Evolutionary conservation across 768 basidiomycete species (phyloP), one percentile per base, ranked within the genome.

Genomic region (Steccherinum ochraceum): DNA sequence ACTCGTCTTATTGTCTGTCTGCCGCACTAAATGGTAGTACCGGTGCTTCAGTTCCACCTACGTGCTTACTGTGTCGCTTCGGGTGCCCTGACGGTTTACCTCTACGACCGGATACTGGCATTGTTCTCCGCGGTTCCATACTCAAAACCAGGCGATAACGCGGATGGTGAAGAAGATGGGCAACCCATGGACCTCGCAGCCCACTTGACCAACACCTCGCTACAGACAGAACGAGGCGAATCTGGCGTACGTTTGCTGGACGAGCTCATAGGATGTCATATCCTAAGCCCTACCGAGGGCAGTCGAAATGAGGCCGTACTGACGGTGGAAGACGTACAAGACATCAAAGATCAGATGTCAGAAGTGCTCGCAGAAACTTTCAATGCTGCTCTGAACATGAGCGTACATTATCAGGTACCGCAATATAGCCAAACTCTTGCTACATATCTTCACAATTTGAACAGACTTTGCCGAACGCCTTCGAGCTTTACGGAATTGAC

Each of bases 401-500:
- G 90, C 13, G 66, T 91, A 20, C 83, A 93, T 64, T 94, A 94
- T 60, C 90, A 94, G 77, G 93, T 81, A 61, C 41, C 71, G 57
- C 39, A 10, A 12, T 24, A 40, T 19, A 43, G 25, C 35, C 16
- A 43, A 43, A 18, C 41, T 10, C 5, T 40, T 24, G 10, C 25
- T 44, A 23, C 12, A 12, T 12, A 23, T 5, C 43, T 13, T 10
- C 25, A 19, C 11, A 21, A 16, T 18, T 12, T n/a, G 3, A 23
- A 18, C 63, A 96, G 89, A 78, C 88, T 1, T 64, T 93, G 19
- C 84, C 89, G 1, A 97, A 97, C 63, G 91, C 89, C 0, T 98
- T 97, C 61, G 95, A 98, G 64, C 78, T 98, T 13, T 98, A 85
- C 61, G 96, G 96, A 0, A 78, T 89, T n/a, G 96, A 99, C 65